Conservation (phyloP, 768 basidiomycete species). For the Panaeolus papilionaceus region DNA sequence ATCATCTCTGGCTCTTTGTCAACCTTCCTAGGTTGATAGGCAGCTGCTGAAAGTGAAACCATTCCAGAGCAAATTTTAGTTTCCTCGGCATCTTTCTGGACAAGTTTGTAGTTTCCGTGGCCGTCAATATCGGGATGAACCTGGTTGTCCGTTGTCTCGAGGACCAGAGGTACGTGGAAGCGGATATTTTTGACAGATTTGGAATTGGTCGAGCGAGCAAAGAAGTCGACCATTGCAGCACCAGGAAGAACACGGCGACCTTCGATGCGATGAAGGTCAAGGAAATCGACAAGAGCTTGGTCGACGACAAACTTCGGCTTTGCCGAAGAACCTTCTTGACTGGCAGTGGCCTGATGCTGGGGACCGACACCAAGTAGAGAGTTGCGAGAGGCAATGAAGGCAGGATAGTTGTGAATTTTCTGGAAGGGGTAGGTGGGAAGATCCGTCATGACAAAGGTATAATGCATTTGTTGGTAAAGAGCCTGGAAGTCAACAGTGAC, state of each 20-base stretch:
- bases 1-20: conserved; percentile 28
- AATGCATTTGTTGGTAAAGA: conserved; percentile 32
- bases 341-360: conserved; percentile 1
- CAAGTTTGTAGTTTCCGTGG: conserved; percentile 32
- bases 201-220: conserved; percentile 27
- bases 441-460: conserved; percentile 31
- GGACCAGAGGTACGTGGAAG: conserved; percentile 38
- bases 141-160: conserved; percentile 32
- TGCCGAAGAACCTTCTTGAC: neutral
- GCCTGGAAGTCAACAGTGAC: conserved; percentile 32
- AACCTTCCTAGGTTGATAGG: conserved; percentile 24
- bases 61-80: conserved; percentile 38
- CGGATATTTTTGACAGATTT: conserved; percentile 34
- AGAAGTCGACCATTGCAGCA: conserved; percentile 40
- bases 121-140: conserved; percentile 30
- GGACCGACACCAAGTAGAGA: conserved; percentile 26
- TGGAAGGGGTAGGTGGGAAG: conserved; percentile 45
- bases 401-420: conserved; percentile 39
- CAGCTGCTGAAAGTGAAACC: conserved; percentile 23
- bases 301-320: conserved; percentile 33
- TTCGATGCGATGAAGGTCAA: conserved; percentile 41
- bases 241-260: conserved; percentile 41
- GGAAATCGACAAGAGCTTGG: conserved; percentile 33
- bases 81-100: conserved; percentile 27
- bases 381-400: conserved; percentile 34